Conservation (phyloP, 306 rosid species). For the Luffa acutangula region DNA sequence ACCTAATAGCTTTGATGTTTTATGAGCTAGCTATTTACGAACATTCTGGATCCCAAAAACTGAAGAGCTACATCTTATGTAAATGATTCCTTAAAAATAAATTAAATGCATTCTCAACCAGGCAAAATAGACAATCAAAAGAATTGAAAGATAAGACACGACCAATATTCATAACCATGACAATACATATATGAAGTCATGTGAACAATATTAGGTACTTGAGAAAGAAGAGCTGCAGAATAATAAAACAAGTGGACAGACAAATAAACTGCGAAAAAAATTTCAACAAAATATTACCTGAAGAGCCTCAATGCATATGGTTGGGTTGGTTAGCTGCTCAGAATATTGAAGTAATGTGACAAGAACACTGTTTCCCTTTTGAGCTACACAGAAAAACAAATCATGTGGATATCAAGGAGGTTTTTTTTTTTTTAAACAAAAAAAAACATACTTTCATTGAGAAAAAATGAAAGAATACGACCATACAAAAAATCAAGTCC, state of each 20-base stretch:
- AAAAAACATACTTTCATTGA: no score
- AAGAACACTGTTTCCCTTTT: slow-evolving; percentile 55
- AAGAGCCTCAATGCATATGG: slow-evolving; percentile 84
- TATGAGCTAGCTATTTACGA: background rate
- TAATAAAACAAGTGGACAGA: slow-evolving; percentile 8
- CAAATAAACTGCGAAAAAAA: background rate
- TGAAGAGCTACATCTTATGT: background rate
- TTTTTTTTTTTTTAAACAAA: no score
- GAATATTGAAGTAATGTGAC: slow-evolving; percentile 45
- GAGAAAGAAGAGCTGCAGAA: slow-evolving; percentile 11
- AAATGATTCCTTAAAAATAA: background rate
- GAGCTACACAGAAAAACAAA: slow-evolving; percentile 19
- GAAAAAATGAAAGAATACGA: no score
- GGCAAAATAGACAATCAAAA: background rate
- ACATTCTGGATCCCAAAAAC: background rate
- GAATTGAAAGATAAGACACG: background rate
- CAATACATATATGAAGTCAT: background rate
- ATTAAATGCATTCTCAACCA: background rate
- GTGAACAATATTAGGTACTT: background rate
- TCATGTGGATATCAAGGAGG: background rate
- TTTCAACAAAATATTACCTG: slow-evolving; percentile 43
- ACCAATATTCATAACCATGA: background rate
- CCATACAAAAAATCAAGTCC: no score
- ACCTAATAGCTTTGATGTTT: background rate
- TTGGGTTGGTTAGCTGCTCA: slow-evolving; percentile 40